Conservation (phyloP, 2,329 filamentous ascomycete species). For the Hypoxylon sp. region DNA sequence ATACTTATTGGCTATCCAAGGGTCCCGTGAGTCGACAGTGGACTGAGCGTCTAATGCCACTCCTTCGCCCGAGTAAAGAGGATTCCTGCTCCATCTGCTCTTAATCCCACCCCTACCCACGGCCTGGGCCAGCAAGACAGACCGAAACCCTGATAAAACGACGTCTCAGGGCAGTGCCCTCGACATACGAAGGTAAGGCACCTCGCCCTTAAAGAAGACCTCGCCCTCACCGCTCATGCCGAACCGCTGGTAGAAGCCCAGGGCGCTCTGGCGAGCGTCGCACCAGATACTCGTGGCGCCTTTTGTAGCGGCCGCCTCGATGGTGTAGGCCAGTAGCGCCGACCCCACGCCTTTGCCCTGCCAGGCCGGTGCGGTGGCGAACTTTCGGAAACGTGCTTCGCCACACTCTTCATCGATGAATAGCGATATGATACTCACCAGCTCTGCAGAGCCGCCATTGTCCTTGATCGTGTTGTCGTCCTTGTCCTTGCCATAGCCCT, state of each 20-base stretch:
- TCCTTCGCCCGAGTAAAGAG: constrained; percentile 21
- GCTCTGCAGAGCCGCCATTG: constrained; percentile 18
- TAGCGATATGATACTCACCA: constrained; percentile 49
- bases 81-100: not conserved
- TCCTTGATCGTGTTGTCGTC: constrained; percentile 1
- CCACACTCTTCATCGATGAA: constrained; percentile 41
- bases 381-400: constrained; percentile 49
- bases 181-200: constrained; percentile 47
- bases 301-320: constrained; percentile 41
- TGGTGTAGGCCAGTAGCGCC: constrained; percentile 42
- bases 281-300: constrained; percentile 47
- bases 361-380: constrained; percentile 46
- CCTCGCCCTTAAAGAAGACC: constrained; percentile 46
- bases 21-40: constrained; percentile 29
- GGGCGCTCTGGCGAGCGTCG: constrained; percentile 47
- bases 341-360: constrained; percentile 48
- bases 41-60: constrained; percentile 34
- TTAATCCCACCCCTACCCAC: constrained; percentile 26
- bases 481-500: not conserved
- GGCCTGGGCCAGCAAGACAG: constrained; percentile 7
- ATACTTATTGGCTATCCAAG: constrained; percentile 32
- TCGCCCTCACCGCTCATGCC: constrained; percentile 46
- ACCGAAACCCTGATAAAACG: constrained; percentile 8
- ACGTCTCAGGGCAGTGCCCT: constrained; percentile 31
- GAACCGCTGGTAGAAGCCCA: constrained; percentile 47